Conservation (phyloP, 2,329 filamentous ascomycete genomes). For the Scedosporium boydii region DNA sequence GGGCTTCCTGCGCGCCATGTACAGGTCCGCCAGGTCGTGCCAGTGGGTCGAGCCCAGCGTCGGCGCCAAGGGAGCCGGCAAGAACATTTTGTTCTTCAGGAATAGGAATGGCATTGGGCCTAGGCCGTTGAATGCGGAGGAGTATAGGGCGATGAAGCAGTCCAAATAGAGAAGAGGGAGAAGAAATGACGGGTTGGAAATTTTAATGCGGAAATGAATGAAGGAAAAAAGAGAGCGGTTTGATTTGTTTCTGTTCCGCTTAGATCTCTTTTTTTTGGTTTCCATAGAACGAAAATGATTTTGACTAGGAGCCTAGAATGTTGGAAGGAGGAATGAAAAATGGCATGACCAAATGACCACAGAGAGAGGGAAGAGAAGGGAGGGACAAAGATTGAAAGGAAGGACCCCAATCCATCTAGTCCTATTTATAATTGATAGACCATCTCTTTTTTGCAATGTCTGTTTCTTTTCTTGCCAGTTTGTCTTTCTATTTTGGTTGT, state of each 20-base stretch:
- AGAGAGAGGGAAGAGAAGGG: background rate
- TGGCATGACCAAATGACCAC: background rate
- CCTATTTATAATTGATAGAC: too few species aligned
- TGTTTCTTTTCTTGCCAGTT: too few species aligned
- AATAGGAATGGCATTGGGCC: constrained; percentile 83
- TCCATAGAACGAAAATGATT: too few species aligned
- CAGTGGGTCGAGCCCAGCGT: constrained; percentile 95
- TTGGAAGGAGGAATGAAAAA: background rate
- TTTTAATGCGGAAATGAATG: background rate
- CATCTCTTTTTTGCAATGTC: too few species aligned
- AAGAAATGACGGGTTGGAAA: background rate
- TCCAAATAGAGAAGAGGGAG: background rate
- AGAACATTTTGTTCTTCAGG: constrained; percentile 87
- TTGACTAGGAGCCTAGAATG: background rate
- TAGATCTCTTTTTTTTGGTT: too few species aligned
- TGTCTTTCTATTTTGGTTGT: too few species aligned
- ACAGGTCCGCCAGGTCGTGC: constrained; percentile 73
- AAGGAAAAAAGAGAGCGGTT: background rate
- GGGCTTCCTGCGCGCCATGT: constrained; percentile 81
- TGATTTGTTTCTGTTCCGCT: too few species aligned
- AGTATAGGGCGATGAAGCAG: background rate
- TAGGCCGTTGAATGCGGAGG: constrained; percentile 16
- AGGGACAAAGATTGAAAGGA: too few species aligned
- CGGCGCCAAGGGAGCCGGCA: constrained; percentile 68
- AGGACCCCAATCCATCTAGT: too few species aligned